Base-by-base conservation (phyloP, 192 early-diverging fungal species). In the Coemansia sp. region DNA sequence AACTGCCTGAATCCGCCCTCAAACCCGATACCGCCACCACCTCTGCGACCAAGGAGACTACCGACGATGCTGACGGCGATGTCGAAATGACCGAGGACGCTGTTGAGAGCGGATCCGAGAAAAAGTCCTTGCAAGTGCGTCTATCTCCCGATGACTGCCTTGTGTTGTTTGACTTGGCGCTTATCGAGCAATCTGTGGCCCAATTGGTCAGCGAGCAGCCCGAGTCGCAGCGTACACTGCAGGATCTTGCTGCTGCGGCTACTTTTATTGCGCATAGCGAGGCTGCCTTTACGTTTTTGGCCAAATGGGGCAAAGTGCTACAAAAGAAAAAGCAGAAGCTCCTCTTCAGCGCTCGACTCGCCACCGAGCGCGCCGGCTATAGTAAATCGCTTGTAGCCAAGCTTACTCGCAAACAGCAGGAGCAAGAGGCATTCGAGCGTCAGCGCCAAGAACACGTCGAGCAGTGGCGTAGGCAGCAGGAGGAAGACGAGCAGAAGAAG, bases 171-270 rank as follows among this genome's bases (percentile, higher is more conserved):
- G 87, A 92, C 60, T 76, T 93, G 65, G 95, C 93, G 2, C 68
- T 97, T 16, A 85, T 94, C 24, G 90, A 94, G 71, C 94, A 95
- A 62, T 85, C 89, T 3, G 91, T 88, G 40, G 92, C 92, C 5
- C 90, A 90, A 59, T 73, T 93, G 11, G 85, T 92, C 48, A 87
- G 90, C 37, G 93, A 94, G 39, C 86, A 86, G 56, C 76, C 89
- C 3, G 70, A 75, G 2, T 86, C 91, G 24, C 77, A 84, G 59
- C 85, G 90, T 35, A 84, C 88, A 1, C 69, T 92, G 0, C 50
- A 50, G 7, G 78, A 82, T 9, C 80, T 97, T 60, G 68, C 86
- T 5, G 40, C 71, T 5, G 90, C 92, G 1, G 70, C 87, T 6
- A 70, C 65, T 9, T 88, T 87, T 3, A 67, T 94, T 7, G 85